These are phyloP conservation scores for Russula vinacea DNA, from an alignment of 768 basidiomycete species.

Conservation along the genomic window DNA sequence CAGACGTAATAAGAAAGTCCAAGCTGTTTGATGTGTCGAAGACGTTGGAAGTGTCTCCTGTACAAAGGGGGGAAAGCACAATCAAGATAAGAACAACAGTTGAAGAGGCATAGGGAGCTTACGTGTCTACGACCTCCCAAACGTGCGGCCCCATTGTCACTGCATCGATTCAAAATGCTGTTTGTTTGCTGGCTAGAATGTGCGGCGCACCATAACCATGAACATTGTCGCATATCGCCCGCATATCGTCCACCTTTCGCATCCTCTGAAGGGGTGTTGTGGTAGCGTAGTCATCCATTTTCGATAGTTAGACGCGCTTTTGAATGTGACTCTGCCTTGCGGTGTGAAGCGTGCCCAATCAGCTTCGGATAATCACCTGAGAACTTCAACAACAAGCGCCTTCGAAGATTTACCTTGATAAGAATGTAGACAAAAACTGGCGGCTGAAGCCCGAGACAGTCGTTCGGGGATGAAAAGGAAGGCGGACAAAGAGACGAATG, in stretches of 20 bases:
- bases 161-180: background rate
- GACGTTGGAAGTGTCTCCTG: slow-evolving; percentile 73
- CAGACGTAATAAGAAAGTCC: slow-evolving; percentile 75
- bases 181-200: background rate
- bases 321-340: slow-evolving; percentile 16
- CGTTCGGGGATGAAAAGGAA: slow-evolving; percentile 3
- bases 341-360: slow-evolving; percentile 13
- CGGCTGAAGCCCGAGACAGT: background rate
- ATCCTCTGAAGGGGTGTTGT: slow-evolving; percentile 2
- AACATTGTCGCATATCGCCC: slow-evolving; percentile 21
- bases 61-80: background rate
- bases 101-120: slow-evolving; percentile 33
- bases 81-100: background rate
- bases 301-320: slow-evolving; percentile 5
- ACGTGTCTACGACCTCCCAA: slow-evolving; percentile 68
- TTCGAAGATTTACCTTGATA: slow-evolving; percentile 7
- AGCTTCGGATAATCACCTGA: slow-evolving; percentile 8
- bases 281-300: slow-evolving; percentile 4
- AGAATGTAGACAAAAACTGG: background rate
- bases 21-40: slow-evolving; percentile 76
- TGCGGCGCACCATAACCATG: slow-evolving; percentile 18
- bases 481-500: background rate
- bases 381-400: background rate
- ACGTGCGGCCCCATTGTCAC: slow-evolving; percentile 35
- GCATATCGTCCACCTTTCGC: slow-evolving; percentile 11